phyloP scores from a whole-genome alignment of 2,329 filamentous ascomycete species.

The Stachybotrys echinatus region DNA sequence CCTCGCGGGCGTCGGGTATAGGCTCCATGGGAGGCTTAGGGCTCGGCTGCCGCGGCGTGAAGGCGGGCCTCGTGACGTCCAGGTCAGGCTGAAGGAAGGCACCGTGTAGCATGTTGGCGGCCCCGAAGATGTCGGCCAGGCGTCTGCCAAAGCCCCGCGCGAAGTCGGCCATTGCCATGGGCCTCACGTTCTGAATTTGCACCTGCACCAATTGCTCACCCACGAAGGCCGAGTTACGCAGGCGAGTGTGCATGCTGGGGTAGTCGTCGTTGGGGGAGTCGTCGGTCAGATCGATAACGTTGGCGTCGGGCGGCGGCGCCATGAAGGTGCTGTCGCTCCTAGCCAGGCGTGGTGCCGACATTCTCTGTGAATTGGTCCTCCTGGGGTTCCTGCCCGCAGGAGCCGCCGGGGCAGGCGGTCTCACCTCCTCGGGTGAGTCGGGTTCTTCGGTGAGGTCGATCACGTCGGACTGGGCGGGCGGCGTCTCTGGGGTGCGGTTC shows the following conservation, averaged over 20 bases:
- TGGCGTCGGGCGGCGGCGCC: constrained; percentile 14
- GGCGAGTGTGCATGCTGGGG: constrained; percentile 7
- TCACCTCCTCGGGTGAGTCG: constrained; percentile 36
- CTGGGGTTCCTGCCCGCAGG: constrained; percentile 28
- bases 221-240: constrained; percentile 4
- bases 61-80: constrained; percentile 20
- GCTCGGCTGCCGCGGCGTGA: constrained; percentile 15
- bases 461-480: constrained; percentile 20
- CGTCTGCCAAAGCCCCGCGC: constrained; percentile 16
- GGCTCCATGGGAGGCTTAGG: constrained; percentile 52
- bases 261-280: constrained; percentile 35
- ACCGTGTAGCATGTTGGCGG: constrained; percentile 12
- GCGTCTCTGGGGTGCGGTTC: not conserved
- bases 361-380: constrained; percentile 33
- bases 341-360: constrained; percentile 34
- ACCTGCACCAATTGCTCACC: constrained; percentile 11
- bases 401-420: constrained; percentile 10
- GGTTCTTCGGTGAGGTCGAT: constrained; percentile 48
- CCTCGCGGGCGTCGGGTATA: constrained; percentile 60
- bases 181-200: constrained; percentile 6
- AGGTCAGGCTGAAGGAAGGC: constrained; percentile 13
- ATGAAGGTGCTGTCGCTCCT: constrained; percentile 40
- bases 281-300: constrained; percentile 48
- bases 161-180: constrained; percentile 8
- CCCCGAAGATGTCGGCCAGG: constrained; percentile 18